Evolutionary conservation across 805 yeast species (phyloP).

Genomic region (Saccharomycopsis capsularis): DNA sequence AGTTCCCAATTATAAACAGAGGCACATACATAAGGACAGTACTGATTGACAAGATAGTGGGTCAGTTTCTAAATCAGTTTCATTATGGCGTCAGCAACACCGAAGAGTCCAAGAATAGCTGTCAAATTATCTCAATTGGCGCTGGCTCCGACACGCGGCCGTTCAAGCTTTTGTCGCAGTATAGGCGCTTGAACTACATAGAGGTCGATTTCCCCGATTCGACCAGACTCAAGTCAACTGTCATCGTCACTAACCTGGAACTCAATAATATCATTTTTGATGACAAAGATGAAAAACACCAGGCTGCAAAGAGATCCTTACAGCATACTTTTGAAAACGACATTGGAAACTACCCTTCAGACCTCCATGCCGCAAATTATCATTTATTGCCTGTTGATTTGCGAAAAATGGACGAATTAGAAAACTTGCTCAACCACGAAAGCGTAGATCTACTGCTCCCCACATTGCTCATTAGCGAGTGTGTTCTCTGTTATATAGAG

Average conservation of each 20-base stretch:
- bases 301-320: neutral
- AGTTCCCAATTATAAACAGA: conserved; percentile 53
- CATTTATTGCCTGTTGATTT: conserved; percentile 52
- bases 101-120: conserved; percentile 19
- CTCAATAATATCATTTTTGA: neutral
- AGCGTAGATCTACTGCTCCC: conserved; percentile 35
- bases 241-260: conserved; percentile 32
- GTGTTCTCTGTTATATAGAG: conserved; percentile 65
- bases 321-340: neutral
- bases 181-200: conserved; percentile 35
- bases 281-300: neutral
- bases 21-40: conserved; percentile 51
- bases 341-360: conserved; percentile 12
- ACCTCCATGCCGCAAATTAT: conserved; percentile 36
- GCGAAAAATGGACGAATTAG: conserved; percentile 29
- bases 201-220: conserved; percentile 63
- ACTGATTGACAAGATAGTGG: conserved; percentile 37
- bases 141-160: conserved; percentile 75
- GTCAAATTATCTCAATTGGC: conserved; percentile 63
- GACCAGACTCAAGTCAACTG: conserved; percentile 42
- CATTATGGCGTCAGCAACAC: conserved; percentile 22
- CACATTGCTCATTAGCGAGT: conserved; percentile 63
- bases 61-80: conserved; percentile 30
- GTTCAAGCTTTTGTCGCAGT: conserved; percentile 37
- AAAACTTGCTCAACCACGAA: conserved; percentile 19